phyloP scores from a whole-genome alignment of 495 filamentous ascomycete genomes.

The Annulohypoxylon maeteangense region DNA sequence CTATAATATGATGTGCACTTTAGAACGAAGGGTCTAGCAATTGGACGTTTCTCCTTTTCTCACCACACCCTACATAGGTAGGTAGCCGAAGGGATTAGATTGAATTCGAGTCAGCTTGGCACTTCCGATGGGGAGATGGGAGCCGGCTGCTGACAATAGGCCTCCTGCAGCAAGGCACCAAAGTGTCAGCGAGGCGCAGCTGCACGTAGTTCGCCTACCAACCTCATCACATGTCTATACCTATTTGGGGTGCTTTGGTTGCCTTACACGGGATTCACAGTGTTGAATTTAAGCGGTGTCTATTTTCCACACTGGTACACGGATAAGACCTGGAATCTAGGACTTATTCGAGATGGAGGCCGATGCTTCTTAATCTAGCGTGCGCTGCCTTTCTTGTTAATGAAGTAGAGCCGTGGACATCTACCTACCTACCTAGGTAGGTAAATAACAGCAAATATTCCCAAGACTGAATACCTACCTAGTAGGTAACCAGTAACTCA shows the following conservation, averaged over 20 bases:
- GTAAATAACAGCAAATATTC: no score
- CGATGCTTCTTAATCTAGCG: no score
- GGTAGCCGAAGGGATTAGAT: background rate
- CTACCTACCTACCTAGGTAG: no score
- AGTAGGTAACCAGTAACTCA: no score
- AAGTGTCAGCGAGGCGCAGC: slow-evolving; percentile 31
- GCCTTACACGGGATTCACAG: slow-evolving; percentile 20
- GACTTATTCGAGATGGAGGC: background rate
- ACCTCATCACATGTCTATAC: slow-evolving; percentile 1
- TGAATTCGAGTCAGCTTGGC: slow-evolving; percentile 6
- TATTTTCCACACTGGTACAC: background rate
- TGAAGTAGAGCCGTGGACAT: no score
- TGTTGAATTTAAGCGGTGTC: background rate
- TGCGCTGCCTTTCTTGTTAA: no score
- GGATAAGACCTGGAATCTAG: background rate
- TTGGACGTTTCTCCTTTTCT: background rate
- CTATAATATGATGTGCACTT: background rate
- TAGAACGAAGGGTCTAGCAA: background rate
- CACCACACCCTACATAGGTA: background rate
- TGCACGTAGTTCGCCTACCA: slow-evolving; percentile 21
- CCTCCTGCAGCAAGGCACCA: slow-evolving; percentile 29
- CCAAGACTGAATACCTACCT: no score
- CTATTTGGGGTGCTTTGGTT: slow-evolving; percentile 16
- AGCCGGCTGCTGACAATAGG: slow-evolving; percentile 10
- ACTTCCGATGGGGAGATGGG: slow-evolving; percentile 2